Conservation (phyloP, 2,329 filamentous ascomycete species). For the Neoascochyta sp. region DNA sequence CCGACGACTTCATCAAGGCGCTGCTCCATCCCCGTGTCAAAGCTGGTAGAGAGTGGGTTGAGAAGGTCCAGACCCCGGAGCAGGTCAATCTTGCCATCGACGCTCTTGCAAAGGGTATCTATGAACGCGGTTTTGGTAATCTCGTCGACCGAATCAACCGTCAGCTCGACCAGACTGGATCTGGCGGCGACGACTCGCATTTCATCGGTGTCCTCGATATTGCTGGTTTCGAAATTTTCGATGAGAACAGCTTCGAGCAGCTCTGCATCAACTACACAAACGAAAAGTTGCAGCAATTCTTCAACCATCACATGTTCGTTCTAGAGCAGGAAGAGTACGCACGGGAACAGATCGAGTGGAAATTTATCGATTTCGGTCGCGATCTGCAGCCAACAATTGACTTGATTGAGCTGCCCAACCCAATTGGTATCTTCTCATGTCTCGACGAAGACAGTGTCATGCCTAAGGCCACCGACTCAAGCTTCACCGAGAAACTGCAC, state of each 20-base stretch:
- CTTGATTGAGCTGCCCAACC: constrained; percentile 90
- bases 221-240: constrained; percentile 98
- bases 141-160: constrained; percentile 87
- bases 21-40: constrained; percentile 91
- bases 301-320: constrained; percentile 99
- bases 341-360: constrained; percentile 96
- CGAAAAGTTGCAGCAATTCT: constrained; percentile 98
- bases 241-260: constrained; percentile 98
- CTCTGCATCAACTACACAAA: constrained; percentile 99
- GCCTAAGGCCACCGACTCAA: constrained; percentile 96
- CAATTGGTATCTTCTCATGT: constrained; percentile 98
- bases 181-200: constrained; percentile 79
- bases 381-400: constrained; percentile 97
- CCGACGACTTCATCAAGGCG: constrained; percentile 82
- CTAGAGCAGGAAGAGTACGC: constrained; percentile 98
- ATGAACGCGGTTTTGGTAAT: constrained; percentile 92
- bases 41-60: constrained; percentile 95
- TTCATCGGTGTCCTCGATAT: constrained; percentile 99
- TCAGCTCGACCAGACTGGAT: constrained; percentile 81
- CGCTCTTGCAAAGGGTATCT: constrained; percentile 93
- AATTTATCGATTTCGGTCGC: constrained; percentile 98
- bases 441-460: constrained; percentile 97
- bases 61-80: constrained; percentile 96
- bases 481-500: constrained; percentile 97
- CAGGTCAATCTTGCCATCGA: constrained; percentile 88